Conservation (phyloP, 2,329 filamentous ascomycete genomes). For the Bertia moriformis region DNA sequence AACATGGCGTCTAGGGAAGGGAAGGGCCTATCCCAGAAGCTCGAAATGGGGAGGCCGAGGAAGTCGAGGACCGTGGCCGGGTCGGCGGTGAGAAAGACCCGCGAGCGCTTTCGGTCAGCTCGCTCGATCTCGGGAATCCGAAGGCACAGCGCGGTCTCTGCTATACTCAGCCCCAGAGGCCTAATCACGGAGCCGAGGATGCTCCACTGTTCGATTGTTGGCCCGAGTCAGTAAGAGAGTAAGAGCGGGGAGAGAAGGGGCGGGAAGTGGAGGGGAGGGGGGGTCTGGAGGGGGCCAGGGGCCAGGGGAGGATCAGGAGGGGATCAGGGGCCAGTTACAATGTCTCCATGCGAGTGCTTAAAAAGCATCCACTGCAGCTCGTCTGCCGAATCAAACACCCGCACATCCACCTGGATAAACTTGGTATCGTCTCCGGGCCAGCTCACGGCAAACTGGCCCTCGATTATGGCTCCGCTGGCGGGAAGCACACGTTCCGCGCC, state of each 20-base stretch:
- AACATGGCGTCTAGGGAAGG: constrained; percentile 37
- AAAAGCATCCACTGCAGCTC: constrained; percentile 50
- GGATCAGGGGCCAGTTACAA: too few species aligned
- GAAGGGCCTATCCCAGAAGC: constrained; percentile 44
- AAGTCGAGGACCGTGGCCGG: constrained; percentile 43
- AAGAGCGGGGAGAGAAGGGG: too few species aligned
- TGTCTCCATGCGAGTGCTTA: constrained; percentile 57
- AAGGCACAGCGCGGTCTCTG: constrained; percentile 47
- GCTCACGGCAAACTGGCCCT: constrained; percentile 36
- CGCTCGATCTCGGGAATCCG: constrained; percentile 55
- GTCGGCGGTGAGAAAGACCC: constrained; percentile 43
- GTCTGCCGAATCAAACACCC: constrained; percentile 27
- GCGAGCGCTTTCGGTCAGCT: constrained; percentile 36
- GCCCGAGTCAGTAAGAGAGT: too few species aligned
- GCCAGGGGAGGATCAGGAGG: too few species aligned
- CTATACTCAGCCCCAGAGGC: constrained; percentile 49
- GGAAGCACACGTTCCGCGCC: constrained; percentile 24
- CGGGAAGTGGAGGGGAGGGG: too few species aligned
- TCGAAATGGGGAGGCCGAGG: constrained; percentile 42
- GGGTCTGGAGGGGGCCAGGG: too few species aligned
- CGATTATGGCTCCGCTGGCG: constrained; percentile 8
- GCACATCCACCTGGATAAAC: constrained; percentile 58
- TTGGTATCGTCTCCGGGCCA: constrained; percentile 24
- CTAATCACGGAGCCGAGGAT: constrained; percentile 48
- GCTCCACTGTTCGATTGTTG: constrained; percentile 33